phyloP scores from a whole-genome alignment of 495 filamentous ascomycete species.

The Terfezia claveryi region DNA sequence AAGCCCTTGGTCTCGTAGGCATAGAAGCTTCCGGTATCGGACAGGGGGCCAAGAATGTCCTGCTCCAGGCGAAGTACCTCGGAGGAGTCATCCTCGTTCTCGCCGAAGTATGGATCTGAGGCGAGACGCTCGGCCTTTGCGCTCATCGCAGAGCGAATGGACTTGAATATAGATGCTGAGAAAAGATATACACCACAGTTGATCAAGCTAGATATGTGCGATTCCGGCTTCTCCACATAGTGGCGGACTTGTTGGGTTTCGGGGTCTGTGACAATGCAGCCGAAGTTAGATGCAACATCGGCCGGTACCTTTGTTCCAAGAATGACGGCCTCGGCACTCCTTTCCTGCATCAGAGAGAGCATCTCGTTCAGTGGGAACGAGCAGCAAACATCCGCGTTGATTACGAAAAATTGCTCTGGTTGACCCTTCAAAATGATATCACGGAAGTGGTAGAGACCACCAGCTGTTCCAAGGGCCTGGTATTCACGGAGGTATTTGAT shows the following conservation, averaged over 20 bases:
- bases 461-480: slow-evolving; percentile 84
- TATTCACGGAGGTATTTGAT: slow-evolving; percentile 97
- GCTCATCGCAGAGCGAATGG: slow-evolving; percentile 88
- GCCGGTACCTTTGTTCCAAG: slow-evolving; percentile 81
- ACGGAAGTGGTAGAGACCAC: slow-evolving; percentile 96
- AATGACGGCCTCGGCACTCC: slow-evolving; percentile 92
- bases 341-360: slow-evolving; percentile 56
- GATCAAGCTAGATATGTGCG: slow-evolving; percentile 94
- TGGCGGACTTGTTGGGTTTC: slow-evolving; percentile 92
- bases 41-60: slow-evolving; percentile 88
- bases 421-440: slow-evolving; percentile 94
- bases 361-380: slow-evolving; percentile 89
- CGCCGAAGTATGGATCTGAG: slow-evolving; percentile 87
- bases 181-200: slow-evolving; percentile 99
- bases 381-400: slow-evolving; percentile 98
- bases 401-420: slow-evolving; percentile 84
- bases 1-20: slow-evolving; percentile 98
- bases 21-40: slow-evolving; percentile 95
- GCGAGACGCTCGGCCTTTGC: slow-evolving; percentile 76
- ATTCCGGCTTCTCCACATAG: slow-evolving; percentile 99
- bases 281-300: slow-evolving; percentile 86
- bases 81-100: slow-evolving; percentile 57
- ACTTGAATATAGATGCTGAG: slow-evolving; percentile 82
- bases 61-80: slow-evolving; percentile 91
- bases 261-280: slow-evolving; percentile 89